Conservation (phyloP, 768 basidiomycete genomes). For the Hygrocybe coccinea region DNA sequence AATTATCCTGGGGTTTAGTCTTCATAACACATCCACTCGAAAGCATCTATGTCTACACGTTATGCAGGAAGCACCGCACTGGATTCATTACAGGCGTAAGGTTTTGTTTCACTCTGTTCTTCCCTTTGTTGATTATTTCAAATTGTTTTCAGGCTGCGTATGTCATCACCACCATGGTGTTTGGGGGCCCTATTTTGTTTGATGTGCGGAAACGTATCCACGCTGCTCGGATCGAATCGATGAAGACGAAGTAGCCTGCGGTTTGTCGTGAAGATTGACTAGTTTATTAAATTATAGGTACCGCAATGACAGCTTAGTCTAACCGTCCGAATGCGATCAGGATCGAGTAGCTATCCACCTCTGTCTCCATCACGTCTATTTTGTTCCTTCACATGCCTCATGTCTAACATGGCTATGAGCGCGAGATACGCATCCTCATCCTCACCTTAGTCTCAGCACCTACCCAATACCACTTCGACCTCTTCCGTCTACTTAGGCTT, state of each 20-base stretch:
- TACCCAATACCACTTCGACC: too few relatives aligned
- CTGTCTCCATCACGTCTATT: too few relatives aligned
- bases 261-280: too few relatives aligned
- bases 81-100: constrained; percentile 40
- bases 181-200: constrained; percentile 52
- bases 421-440: too few relatives aligned
- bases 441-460: too few relatives aligned
- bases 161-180: constrained; percentile 41
- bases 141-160: constrained; percentile 43
- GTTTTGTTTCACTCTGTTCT: not conserved
- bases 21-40: constrained; percentile 43
- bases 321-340: too few relatives aligned
- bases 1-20: constrained; percentile 30
- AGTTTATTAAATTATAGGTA: too few relatives aligned
- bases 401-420: too few relatives aligned
- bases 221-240: constrained; percentile 65
- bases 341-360: too few relatives aligned
- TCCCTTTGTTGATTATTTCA: not conserved
- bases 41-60: constrained; percentile 40
- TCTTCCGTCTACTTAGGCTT: too few relatives aligned
- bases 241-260: constrained; percentile 42
- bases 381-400: too few relatives aligned
- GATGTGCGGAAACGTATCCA: constrained; percentile 59
- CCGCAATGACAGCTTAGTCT: too few relatives aligned
- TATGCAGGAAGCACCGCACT: constrained; percentile 48